phyloP scores from a whole-genome alignment of 2,329 filamentous ascomycete genomes.

The Phaeosphaeriaceae sp. region DNA sequence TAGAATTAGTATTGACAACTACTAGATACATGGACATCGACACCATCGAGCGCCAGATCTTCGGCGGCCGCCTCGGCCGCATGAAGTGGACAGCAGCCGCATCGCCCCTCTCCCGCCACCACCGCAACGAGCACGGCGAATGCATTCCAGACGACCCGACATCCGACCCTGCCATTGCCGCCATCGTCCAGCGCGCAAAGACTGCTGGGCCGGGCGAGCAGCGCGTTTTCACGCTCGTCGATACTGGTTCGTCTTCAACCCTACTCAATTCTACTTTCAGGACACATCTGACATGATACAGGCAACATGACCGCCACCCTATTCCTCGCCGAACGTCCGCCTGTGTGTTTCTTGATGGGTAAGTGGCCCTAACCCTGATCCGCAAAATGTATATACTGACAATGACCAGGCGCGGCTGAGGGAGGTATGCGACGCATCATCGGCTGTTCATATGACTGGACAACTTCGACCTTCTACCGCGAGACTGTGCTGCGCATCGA shows the following conservation, averaged over 20 bases:
- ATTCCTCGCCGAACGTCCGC: conserved; percentile 50
- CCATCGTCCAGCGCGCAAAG: conserved; percentile 31
- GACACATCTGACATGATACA: conserved; percentile 24
- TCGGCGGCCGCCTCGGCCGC: conserved; percentile 45
- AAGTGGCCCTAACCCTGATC: neutral
- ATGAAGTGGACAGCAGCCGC: conserved; percentile 47
- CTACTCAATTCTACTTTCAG: conserved; percentile 5
- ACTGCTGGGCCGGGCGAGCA: conserved; percentile 32
- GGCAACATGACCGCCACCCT: conserved; percentile 54
- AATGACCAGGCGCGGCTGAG: conserved; percentile 36
- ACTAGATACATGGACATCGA: conserved; percentile 45
- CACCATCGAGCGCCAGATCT: conserved; percentile 49
- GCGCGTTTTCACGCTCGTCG: conserved; percentile 33
- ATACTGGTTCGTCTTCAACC: conserved; percentile 39
- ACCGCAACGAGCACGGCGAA: conserved; percentile 33
- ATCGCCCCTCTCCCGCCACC: conserved; percentile 44
- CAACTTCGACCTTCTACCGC: conserved; percentile 49
- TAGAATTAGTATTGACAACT: neutral
- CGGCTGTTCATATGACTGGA: conserved; percentile 56
- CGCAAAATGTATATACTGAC: neutral
- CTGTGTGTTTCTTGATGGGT: conserved; percentile 50
- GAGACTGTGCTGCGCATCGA: conserved; percentile 56
- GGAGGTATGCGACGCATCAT: conserved; percentile 57
- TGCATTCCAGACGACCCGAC: conserved; percentile 45
- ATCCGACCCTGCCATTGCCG: conserved; percentile 24